These are phyloP conservation scores for Hippophae tibetana DNA, from an alignment of 306 rosid genomes.

Conservation along the genomic window DNA sequence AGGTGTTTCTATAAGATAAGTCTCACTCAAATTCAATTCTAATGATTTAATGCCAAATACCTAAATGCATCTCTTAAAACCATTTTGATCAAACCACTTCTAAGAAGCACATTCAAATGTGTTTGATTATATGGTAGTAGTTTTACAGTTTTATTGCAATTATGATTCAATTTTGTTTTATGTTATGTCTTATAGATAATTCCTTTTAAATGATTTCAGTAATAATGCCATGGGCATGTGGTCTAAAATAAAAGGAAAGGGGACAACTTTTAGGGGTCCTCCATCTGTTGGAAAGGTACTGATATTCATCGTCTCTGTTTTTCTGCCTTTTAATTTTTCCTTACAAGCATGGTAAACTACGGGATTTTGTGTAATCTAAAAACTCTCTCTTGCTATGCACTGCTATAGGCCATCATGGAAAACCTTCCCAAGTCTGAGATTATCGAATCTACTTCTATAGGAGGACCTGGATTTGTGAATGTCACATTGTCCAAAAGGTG, in stretches of 20 bases:
- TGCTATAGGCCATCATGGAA: conserved; percentile 57
- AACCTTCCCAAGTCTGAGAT: conserved; percentile 76
- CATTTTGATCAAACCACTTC: too few species aligned
- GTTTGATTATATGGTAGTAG: too few species aligned
- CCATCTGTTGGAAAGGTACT: conserved; percentile 79
- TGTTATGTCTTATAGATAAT: conserved; percentile 6
- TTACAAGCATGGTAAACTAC: neutral
- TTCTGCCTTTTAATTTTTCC: neutral
- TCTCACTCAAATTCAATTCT: too few species aligned
- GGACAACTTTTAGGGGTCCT: conserved; percentile 50
- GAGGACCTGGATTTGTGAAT: conserved; percentile 45
- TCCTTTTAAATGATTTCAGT: conserved; percentile 32
- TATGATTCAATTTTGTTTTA: neutral
- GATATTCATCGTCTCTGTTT: neutral
- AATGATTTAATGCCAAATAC: too few species aligned
- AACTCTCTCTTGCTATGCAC: neutral
- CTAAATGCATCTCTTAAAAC: too few species aligned
- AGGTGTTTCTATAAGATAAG: too few species aligned
- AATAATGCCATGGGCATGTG: conserved; percentile 88
- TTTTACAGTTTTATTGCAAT: neutral
- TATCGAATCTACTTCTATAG: conserved; percentile 32
- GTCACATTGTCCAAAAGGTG: conserved; percentile 50
- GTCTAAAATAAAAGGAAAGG: conserved; percentile 65
- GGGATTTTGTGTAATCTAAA: too few species aligned
- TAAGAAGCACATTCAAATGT: too few species aligned